These are phyloP conservation scores for Lantana camara DNA, from an alignment of 257 asterid genomes.

Conservation along the genomic window DNA sequence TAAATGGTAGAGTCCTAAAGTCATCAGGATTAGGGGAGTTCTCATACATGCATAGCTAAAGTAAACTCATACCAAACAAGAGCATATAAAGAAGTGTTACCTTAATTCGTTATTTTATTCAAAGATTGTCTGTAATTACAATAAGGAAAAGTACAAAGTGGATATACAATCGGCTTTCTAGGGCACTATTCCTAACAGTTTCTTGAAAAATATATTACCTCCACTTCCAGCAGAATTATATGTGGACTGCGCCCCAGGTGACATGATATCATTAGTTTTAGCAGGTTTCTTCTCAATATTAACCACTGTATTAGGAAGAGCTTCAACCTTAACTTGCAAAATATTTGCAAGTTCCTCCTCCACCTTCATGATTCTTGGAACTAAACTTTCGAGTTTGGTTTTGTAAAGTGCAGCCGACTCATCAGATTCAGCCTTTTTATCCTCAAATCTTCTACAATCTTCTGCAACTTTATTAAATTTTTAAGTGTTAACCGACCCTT, in stretches of 20 bases:
- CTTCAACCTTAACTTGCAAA: conserved; percentile 26
- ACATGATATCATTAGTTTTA: neutral
- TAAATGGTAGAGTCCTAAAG: no score
- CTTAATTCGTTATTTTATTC: no score
- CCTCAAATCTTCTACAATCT: conserved; percentile 22
- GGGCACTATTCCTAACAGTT: no score
- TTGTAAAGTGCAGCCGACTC: conserved; percentile 1
- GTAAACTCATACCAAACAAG: no score
- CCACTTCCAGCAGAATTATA: conserved; percentile 6
- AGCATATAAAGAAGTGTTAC: no score
- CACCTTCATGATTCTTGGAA: conserved; percentile 19
- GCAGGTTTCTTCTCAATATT: neutral
- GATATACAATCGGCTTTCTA: no score
- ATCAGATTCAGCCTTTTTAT: conserved; percentile 17
- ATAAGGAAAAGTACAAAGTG: no score
- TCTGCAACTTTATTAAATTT: no score
- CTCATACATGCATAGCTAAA: no score
- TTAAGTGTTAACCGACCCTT: no score
- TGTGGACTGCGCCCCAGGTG: conserved; percentile 12
- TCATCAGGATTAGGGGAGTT: no score
- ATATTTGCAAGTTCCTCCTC: conserved; percentile 23
- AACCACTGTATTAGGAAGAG: conserved; percentile 20
- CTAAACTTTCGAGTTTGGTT: conserved; percentile 18
- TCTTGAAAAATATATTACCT: neutral
- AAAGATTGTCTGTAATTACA: no score